Percentiles rank a stretch among this genome's conserved stretches.
These are phyloP conservation scores for Dioscorea alata DNA, from an alignment of 106 monocot genomes.

Conservation along the genomic window DNA sequence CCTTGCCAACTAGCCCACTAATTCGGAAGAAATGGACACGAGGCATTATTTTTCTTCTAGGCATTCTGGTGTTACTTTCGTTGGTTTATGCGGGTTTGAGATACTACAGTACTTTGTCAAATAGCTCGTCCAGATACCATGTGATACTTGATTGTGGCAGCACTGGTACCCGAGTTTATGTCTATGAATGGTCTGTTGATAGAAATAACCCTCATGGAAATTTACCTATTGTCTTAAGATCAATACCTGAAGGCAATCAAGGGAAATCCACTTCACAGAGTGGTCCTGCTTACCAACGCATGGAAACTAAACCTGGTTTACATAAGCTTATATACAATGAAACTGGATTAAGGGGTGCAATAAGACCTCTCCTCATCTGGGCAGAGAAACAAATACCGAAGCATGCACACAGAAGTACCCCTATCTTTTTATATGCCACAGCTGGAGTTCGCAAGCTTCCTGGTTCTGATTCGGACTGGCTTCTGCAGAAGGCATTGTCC, in stretches of 20 bases:
- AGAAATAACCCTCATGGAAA: slow-evolving; percentile 17
- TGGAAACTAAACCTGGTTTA: slow-evolving; percentile 97
- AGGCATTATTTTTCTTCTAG: slow-evolving; percentile 12
- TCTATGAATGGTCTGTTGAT: slow-evolving; percentile 65
- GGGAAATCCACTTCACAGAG: slow-evolving; percentile 28
- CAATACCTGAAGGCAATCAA: slow-evolving; percentile 51
- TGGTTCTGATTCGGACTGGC: slow-evolving; percentile 82
- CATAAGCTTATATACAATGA: slow-evolving; percentile 81
- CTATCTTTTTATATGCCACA: slow-evolving; percentile 84
- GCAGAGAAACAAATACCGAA: slow-evolving; percentile 89
- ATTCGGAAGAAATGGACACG: slow-evolving; percentile 47
- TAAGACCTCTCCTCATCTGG: slow-evolving; percentile 76
- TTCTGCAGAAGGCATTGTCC: slow-evolving; percentile 68
- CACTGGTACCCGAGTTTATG: slow-evolving; percentile 88
- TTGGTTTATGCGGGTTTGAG: slow-evolving; percentile 35
- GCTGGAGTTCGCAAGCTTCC: slow-evolving; percentile 89
- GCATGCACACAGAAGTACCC: slow-evolving; percentile 60
- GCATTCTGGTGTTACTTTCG: slow-evolving; percentile 31
- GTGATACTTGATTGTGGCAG: slow-evolving; percentile 97
- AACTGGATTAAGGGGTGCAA: slow-evolving; percentile 60
- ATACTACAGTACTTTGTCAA: slow-evolving; percentile 39
- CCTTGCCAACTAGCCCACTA: slow-evolving; percentile 25
- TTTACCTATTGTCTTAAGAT: slow-evolving; percentile 63
- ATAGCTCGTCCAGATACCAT: slow-evolving; percentile 39
- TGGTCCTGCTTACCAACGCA: slow-evolving; percentile 94